phyloP scores from a whole-genome alignment of 371 early-diverging fungal genomes.

The Saksenaea vasiformis region DNA sequence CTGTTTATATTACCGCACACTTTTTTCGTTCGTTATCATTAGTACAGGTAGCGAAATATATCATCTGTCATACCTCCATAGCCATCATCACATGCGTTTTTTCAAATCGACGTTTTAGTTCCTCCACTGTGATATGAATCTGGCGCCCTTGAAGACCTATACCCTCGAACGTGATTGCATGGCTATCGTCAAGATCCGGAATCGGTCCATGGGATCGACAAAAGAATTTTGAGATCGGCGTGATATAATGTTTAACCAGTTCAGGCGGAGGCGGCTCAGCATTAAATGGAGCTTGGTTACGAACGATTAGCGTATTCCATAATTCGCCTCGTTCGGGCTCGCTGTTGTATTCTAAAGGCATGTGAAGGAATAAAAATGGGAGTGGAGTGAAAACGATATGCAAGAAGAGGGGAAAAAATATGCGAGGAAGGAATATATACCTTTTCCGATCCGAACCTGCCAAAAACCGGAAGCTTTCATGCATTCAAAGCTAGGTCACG shows the following conservation, averaged over 20 bases:
- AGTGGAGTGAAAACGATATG: not conserved
- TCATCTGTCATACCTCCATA: conserved; percentile 40
- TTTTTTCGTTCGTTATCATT: not conserved
- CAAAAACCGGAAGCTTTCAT: not conserved
- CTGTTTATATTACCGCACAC: conserved; percentile 24
- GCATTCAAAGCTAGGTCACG: not conserved
- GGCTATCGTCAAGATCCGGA: conserved; percentile 64
- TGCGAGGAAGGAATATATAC: not conserved
- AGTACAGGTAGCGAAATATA: not conserved
- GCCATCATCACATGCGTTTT: conserved; percentile 39
- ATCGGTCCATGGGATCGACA: conserved; percentile 88
- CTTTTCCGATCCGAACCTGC: not conserved
- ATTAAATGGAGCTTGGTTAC: conserved; percentile 56
- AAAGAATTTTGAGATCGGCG: conserved; percentile 56
- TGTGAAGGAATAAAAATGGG: not conserved
- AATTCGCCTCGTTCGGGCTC: conserved; percentile 29
- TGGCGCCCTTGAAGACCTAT: conserved; percentile 10
- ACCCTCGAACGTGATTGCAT: conserved; percentile 44
- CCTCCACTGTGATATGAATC: conserved; percentile 29
- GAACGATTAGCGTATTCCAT: conserved; percentile 29
- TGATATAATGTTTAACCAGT: conserved; percentile 54
- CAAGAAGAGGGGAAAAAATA: not conserved
- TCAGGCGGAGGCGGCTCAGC: conserved; percentile 55
- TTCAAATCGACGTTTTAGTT: conserved; percentile 44
- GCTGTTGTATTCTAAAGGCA: conserved; percentile 31